Conservation (phyloP, 2,329 filamentous ascomycete genomes). For the Colletotrichum gloeosporioides region DNA sequence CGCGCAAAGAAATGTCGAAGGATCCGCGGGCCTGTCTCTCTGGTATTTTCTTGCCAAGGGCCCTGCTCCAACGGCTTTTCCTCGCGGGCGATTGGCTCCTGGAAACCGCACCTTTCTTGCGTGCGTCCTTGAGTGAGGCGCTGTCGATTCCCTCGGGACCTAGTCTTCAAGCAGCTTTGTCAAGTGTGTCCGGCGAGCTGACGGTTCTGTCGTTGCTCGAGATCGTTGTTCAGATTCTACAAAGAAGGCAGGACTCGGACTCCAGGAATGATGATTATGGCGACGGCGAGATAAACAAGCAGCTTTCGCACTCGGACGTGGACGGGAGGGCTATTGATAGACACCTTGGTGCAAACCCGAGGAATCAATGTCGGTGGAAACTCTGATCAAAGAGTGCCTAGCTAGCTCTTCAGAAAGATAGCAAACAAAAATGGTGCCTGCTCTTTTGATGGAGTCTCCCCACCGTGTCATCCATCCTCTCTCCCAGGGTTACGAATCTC, state of each 20-base stretch:
- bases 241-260: not conserved
- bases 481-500: not conserved
- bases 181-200: not conserved
- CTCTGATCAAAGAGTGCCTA: not conserved
- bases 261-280: not conserved
- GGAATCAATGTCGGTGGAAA: not conserved
- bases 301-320: not conserved
- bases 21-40: not conserved
- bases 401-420: not conserved
- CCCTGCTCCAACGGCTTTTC: not conserved
- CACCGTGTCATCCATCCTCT: not conserved
- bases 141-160: not conserved
- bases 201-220: not conserved
- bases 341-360: not conserved
- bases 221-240: not conserved
- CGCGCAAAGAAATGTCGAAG: slow-evolving; percentile 12
- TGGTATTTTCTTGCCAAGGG: not conserved
- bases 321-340: not conserved
- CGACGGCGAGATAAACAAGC: not conserved
- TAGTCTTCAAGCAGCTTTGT: not conserved
- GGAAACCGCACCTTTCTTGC: not conserved
- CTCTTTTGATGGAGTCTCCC: not conserved
- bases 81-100: not conserved
- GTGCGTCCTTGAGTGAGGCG: not conserved
- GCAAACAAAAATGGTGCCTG: not conserved